phyloP scores from a whole-genome alignment of 2,329 filamentous ascomycete species.

The Calcarisporium arbuscula region DNA sequence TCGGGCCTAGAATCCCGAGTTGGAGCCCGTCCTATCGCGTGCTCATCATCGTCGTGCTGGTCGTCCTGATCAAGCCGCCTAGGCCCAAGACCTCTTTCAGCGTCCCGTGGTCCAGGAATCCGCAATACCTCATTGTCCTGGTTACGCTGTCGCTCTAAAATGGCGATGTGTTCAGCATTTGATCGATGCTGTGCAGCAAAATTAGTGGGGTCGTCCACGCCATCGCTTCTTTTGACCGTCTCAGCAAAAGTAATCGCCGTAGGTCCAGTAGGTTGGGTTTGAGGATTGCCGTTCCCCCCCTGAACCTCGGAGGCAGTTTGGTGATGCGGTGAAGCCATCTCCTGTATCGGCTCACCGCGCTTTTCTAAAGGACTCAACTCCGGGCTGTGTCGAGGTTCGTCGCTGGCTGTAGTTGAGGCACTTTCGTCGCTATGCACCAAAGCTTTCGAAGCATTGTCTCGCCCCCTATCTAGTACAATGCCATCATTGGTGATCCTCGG shows the following conservation, averaged over 20 bases:
- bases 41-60: conserved; percentile 29
- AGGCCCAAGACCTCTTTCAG: conserved; percentile 73
- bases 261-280: conserved; percentile 10
- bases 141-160: conserved; percentile 77
- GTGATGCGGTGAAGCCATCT: neutral
- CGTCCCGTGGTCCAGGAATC: conserved; percentile 88
- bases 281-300: neutral
- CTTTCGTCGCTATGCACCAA: conserved; percentile 29
- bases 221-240: conserved; percentile 55
- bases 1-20: conserved; percentile 20
- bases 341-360: neutral
- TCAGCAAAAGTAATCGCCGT: conserved; percentile 60
- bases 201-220: conserved; percentile 39
- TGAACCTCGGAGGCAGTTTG: neutral
- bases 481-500: conserved; percentile 57
- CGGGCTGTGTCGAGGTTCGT: conserved; percentile 16
- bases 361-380: conserved; percentile 6
- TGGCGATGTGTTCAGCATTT: conserved; percentile 78
- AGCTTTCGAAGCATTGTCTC: conserved; percentile 22
- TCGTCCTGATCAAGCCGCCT: conserved; percentile 39
- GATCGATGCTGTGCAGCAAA: conserved; percentile 44
- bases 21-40: conserved; percentile 16
- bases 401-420: conserved; percentile 24
- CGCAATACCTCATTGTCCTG: conserved; percentile 69
- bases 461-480: conserved; percentile 39